These are phyloP conservation scores for Fragilaria crotonensis DNA, from an alignment of 108 stramenopile species.

Conservation along the genomic window DNA sequence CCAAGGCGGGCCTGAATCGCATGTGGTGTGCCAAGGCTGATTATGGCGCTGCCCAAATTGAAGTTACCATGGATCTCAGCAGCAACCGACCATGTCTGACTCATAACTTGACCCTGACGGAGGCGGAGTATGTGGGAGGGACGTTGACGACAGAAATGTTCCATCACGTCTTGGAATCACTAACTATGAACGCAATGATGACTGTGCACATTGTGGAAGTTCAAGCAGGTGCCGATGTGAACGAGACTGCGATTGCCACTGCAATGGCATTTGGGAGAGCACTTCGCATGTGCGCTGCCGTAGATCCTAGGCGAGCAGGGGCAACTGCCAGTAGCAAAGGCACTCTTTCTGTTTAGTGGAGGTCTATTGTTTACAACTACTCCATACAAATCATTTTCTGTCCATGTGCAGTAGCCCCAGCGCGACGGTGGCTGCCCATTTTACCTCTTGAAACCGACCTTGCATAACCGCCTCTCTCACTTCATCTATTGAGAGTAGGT, in stretches of 20 bases:
- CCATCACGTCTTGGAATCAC: slow-evolving; percentile 84
- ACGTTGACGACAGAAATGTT: slow-evolving; percentile 86
- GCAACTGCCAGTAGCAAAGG: slow-evolving; percentile 80
- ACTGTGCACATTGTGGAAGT: slow-evolving; percentile 84
- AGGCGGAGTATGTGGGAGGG: slow-evolving; percentile 33
- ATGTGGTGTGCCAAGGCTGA: slow-evolving; percentile 63
- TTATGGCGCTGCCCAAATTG: slow-evolving; percentile 36
- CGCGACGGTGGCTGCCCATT: slow-evolving; percentile 60
- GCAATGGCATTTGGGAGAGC: slow-evolving; percentile 69
- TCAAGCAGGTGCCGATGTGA: slow-evolving; percentile 15
- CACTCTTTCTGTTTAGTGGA: slow-evolving; percentile 81
- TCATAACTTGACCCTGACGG: slow-evolving; percentile 44
- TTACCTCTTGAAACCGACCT: slow-evolving; percentile 56
- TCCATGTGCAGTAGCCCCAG: slow-evolving; percentile 37
- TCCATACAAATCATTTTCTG: no score
- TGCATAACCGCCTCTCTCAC: slow-evolving; percentile 19
- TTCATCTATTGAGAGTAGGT: slow-evolving; percentile 20
- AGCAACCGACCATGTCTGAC: slow-evolving; percentile 78
- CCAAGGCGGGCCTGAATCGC: slow-evolving; percentile 81
- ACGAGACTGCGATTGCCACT: slow-evolving; percentile 42
- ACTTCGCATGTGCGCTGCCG: slow-evolving; percentile 59
- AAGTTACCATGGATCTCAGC: slow-evolving; percentile 79
- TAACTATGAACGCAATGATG: slow-evolving; percentile 80
- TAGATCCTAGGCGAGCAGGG: slow-evolving; percentile 73
- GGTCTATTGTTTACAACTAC: no score